Base-by-base conservation (phyloP, 2,329 filamentous ascomycete genomes). In the Pseudocercospora musae region DNA sequence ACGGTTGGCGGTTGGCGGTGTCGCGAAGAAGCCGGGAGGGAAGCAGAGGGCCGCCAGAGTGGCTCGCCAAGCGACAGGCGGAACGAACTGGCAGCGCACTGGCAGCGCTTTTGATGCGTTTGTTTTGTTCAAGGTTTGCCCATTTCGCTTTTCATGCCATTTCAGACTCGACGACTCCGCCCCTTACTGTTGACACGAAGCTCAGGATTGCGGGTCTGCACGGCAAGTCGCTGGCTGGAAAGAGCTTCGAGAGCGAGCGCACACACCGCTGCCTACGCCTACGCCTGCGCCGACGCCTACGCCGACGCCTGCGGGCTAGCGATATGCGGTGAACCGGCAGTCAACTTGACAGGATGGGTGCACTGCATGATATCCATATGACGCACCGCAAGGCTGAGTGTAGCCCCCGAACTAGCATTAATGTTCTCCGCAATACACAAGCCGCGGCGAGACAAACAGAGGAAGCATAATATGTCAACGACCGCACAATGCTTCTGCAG, bases 121-220 rank as follows among this genome's bases (percentile, higher is more conserved):
- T 48, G 44, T 48, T 25, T 48, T 48, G 25, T 13, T 23, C 29
- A 56, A 40, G 29, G 31, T 56, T 42, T 21, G 20, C 21, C 29
- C 27, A 21, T 13, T 54, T 11, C 21, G 31, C 53, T n/a, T 21
- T 56, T 18, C 53, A 56, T 56, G 31, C 50, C 21, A 15, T 31
- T 21, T 25, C 48, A 50, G 13, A 52, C 31, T 40, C 37, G 33
- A 49, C 37, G 3, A 18, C 33, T 48, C 6, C 37, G 58, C 58
- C 58, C 58, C 58, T 60, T 60, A 60, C 58, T 48, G 46, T 33
- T 20, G 49, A 48, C 58, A 40, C 40, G 37, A 55, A 33, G 49
- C 49, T 27, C 33, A 25, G 58, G 58, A 60, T 60, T 60, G 58
- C 58, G 58, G 58, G 58, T 60, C 58, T 55, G 6, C 44, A 49